These are phyloP conservation scores for Hypoxylon cercidicola DNA, from an alignment of 495 filamentous ascomycete genomes.

Conservation along the genomic window DNA sequence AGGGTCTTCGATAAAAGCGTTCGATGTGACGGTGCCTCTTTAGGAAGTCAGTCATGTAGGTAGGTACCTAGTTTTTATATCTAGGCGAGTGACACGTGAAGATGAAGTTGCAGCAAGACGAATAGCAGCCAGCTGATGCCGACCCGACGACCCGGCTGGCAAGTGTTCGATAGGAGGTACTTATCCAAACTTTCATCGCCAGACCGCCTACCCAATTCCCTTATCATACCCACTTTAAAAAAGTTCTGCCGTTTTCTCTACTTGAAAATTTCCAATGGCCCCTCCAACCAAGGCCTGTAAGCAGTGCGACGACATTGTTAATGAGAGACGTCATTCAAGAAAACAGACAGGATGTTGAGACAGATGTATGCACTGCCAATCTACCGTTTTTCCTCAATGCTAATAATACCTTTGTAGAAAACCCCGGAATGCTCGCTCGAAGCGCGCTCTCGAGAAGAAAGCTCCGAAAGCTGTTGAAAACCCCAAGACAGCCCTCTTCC, in stretches of 20 bases:
- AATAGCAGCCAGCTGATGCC: constrained; percentile 12
- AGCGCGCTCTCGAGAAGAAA: constrained; percentile 89
- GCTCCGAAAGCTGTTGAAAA: constrained; percentile 90
- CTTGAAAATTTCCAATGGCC: constrained; percentile 37
- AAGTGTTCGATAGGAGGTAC: too few species aligned
- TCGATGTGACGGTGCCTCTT: too few species aligned
- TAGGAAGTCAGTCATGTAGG: too few species aligned
- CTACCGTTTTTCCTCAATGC: background rate
- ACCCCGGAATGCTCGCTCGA: constrained; percentile 92
- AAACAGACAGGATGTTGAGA: constrained; percentile 28
- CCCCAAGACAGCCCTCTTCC: constrained; percentile 84
- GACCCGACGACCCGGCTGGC: background rate
- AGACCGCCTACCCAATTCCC: constrained; percentile 23
- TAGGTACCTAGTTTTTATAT: too few species aligned
- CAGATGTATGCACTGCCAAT: constrained; percentile 25
- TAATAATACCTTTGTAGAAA: constrained; percentile 64
- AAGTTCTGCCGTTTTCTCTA: constrained; percentile 29
- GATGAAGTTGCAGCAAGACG: too few species aligned
- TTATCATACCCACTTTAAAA: constrained; percentile 18
- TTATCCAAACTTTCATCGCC: background rate
- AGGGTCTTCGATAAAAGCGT: too few species aligned
- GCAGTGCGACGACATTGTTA: constrained; percentile 6
- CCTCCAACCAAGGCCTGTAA: constrained; percentile 23
- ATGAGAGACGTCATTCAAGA: constrained; percentile 8
- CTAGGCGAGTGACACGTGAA: too few species aligned